Evolutionary conservation across 805 yeast genomes (phyloP).

Genomic region (Lachancea sp.): DNA sequence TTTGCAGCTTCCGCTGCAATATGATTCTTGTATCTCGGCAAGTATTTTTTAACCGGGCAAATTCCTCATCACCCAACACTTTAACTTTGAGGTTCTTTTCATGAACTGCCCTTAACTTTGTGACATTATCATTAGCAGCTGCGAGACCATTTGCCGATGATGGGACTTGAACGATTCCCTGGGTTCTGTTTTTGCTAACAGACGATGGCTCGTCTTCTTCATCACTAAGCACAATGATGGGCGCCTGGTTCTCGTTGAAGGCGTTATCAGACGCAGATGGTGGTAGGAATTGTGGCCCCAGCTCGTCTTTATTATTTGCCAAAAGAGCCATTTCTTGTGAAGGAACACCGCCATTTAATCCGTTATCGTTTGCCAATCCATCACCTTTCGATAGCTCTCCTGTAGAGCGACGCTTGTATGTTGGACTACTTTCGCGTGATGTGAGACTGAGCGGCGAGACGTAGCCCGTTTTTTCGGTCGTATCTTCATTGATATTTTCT

Average conservation of each 20-base stretch:
- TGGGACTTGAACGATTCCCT: background rate
- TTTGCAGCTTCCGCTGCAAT: constrained; percentile 18
- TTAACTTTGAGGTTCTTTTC: constrained; percentile 12
- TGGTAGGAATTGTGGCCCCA: background rate
- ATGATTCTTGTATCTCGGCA: constrained; percentile 11
- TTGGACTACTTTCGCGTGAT: background rate
- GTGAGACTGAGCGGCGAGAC: background rate
- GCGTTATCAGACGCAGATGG: background rate
- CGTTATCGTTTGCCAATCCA: too few relatives aligned
- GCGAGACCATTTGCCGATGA: background rate
- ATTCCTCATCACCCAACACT: background rate
- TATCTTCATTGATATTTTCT: background rate
- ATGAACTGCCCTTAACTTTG: constrained; percentile 12
- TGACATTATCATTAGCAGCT: constrained; percentile 3
- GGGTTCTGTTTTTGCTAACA: background rate
- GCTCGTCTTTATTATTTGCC: background rate
- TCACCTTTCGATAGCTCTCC: too few relatives aligned
- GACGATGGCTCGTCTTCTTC: constrained; percentile 14
- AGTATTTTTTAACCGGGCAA: background rate
- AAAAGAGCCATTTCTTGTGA: background rate
- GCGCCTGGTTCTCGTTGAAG: background rate
- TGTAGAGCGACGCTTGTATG: background rate
- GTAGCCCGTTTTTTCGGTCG: background rate
- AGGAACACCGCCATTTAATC: background rate
- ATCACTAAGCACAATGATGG: constrained; percentile 31